Evolutionary conservation across 73 alveolate genomes (phyloP).

Genomic region (Tetrahymena borealis): DNA sequence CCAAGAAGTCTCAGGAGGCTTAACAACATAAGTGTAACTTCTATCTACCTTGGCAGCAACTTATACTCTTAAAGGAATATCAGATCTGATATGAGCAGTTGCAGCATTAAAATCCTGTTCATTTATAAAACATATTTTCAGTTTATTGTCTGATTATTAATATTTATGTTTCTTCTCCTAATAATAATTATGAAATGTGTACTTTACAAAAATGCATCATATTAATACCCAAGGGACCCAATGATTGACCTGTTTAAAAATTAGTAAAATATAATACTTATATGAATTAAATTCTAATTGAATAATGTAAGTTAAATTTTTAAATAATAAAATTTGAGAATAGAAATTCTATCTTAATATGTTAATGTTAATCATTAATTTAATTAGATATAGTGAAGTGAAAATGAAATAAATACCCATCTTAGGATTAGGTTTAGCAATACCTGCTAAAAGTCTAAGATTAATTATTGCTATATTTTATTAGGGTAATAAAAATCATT

Average conservation of each 20-base stretch:
- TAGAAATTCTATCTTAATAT: too few species aligned
- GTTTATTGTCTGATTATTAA: too few species aligned
- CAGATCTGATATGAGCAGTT: constrained; percentile 49
- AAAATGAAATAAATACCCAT: constrained; percentile 40
- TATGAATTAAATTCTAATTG: too few species aligned
- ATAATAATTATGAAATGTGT: too few species aligned
- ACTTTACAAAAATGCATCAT: constrained; percentile 76
- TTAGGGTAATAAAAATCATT: neutral
- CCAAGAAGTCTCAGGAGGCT: constrained; percentile 79
- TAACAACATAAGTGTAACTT: constrained; percentile 51
- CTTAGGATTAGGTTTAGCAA: constrained; percentile 75
- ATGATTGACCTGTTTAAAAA: constrained; percentile 40
- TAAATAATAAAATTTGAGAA: too few species aligned
- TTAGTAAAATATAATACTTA: too few species aligned
- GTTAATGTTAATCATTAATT: too few species aligned
- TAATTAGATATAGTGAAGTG: too few species aligned
- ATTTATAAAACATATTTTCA: too few species aligned
- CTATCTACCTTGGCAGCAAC: constrained; percentile 65
- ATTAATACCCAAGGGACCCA: constrained; percentile 78
- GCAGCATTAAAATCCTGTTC: constrained; percentile 60
- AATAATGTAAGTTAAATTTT: too few species aligned
- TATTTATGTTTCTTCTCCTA: too few species aligned
- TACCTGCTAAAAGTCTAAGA: constrained; percentile 67
- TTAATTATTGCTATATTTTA: constrained; percentile 28
- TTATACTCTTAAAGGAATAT: constrained; percentile 63